phyloP scores from a whole-genome alignment of 768 basidiomycete species.

The Mycena filopes region DNA sequence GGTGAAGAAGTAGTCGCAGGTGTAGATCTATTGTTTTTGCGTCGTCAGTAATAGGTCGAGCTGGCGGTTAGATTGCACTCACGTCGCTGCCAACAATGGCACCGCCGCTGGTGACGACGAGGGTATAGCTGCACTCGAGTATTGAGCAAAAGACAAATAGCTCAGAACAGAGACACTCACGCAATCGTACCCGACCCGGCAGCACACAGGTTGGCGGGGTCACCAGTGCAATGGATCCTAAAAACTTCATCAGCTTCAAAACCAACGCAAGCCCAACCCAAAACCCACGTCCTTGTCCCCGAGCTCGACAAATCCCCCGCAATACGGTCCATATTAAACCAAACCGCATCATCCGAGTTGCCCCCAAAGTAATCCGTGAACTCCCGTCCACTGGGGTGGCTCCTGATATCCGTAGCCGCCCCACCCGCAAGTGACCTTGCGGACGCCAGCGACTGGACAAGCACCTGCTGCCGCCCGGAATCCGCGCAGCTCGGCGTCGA shows the following conservation, averaged over 20 bases:
- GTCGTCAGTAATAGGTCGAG: neutral
- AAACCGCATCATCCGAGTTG: conserved; percentile 21
- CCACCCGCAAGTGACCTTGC: conserved; percentile 26
- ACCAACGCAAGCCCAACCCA: neutral
- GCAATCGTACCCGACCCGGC: conserved; percentile 8
- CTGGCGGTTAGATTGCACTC: neutral
- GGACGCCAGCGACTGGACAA: conserved; percentile 12
- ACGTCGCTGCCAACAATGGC: conserved; percentile 26
- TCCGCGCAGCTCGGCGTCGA: conserved; percentile 21
- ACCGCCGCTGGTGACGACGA: conserved; percentile 20
- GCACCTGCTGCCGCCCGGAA: conserved; percentile 8
- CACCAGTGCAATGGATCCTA: conserved; percentile 13
- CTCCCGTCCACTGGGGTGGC: conserved; percentile 21
- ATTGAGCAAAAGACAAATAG: neutral
- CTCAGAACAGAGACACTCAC: neutral
- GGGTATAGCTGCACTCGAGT: conserved; percentile 4
- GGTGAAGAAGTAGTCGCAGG: conserved; percentile 24
- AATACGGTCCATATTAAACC: conserved; percentile 27
- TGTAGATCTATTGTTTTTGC: conserved; percentile 16
- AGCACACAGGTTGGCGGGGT: conserved; percentile 1
- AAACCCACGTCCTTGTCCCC: neutral
- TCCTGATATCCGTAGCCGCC: conserved; percentile 22
- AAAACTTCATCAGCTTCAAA: neutral
- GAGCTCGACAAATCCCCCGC: conserved; percentile 23
- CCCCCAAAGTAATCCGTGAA: conserved; percentile 27